These are phyloP conservation scores for Phoma herbarum DNA, from an alignment of 2,329 filamentous ascomycete genomes.

Conservation along the genomic window DNA sequence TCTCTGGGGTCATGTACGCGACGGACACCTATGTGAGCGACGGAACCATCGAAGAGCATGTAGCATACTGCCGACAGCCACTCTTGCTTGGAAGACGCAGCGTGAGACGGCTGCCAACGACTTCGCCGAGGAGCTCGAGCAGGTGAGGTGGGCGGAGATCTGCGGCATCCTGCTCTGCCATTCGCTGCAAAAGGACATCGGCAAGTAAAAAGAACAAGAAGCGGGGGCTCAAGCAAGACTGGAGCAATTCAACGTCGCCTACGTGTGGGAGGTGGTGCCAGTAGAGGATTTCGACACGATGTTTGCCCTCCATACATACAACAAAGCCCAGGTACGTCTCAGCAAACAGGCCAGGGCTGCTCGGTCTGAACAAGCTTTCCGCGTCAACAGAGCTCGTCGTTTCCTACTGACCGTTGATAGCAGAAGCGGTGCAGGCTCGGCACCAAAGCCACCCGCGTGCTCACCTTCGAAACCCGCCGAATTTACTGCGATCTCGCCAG, in stretches of 20 bases:
- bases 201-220: not conserved
- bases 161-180: not conserved
- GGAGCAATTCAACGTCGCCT: not conserved
- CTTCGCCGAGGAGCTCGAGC: not conserved
- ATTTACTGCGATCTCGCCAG: not conserved
- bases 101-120: not conserved
- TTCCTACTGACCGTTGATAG: not conserved
- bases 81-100: not conserved
- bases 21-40: not conserved
- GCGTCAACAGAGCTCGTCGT: not conserved
- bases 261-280: not conserved
- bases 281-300: not conserved
- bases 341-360: not conserved
- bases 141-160: not conserved
- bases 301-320: not conserved
- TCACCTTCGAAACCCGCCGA: not conserved
- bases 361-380: not conserved
- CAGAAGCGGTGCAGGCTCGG: not conserved
- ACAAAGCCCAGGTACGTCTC: not conserved
- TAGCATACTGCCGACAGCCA: not conserved
- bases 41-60: not conserved
- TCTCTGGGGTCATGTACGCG: not conserved
- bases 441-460: not conserved
- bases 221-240: not conserved
- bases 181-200: not conserved